phyloP scores from a whole-genome alignment of 768 basidiomycete species.

The Leccinum boreale region DNA sequence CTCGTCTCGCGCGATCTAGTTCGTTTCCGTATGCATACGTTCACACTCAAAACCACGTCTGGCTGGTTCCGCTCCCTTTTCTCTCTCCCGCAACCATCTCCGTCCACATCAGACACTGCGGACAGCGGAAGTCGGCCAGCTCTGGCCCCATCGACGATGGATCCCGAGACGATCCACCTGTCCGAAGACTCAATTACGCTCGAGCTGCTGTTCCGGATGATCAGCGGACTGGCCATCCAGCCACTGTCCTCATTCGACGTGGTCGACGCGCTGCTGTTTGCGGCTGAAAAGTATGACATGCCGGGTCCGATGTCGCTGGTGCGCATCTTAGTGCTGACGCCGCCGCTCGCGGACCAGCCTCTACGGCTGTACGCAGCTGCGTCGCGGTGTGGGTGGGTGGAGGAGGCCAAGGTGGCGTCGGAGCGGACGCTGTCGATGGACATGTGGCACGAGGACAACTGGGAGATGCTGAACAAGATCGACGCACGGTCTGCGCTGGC shows the following conservation, averaged over 20 bases:
- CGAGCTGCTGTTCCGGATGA: slow-evolving; percentile 57
- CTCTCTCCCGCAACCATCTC: slow-evolving; percentile 44
- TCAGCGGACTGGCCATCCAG: slow-evolving; percentile 54
- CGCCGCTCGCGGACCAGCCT: slow-evolving; percentile 46
- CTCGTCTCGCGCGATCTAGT: slow-evolving; percentile 37
- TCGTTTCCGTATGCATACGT: slow-evolving; percentile 50
- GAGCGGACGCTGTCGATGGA: slow-evolving; percentile 52
- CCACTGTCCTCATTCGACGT: slow-evolving; percentile 48
- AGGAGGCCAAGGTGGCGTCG: slow-evolving; percentile 54
- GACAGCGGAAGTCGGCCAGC: slow-evolving; percentile 1
- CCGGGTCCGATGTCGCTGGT: slow-evolving; percentile 59
- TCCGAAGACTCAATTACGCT: slow-evolving; percentile 57
- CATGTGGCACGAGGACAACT: slow-evolving; percentile 45
- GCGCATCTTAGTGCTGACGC: slow-evolving; percentile 54
- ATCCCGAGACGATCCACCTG: slow-evolving; percentile 44
- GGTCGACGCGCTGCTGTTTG: slow-evolving; percentile 56
- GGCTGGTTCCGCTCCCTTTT: slow-evolving; percentile 59
- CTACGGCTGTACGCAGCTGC: slow-evolving; percentile 53
- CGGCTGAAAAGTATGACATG: slow-evolving; percentile 72
- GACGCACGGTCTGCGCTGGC: slow-evolving; percentile 50
- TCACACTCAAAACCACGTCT: slow-evolving; percentile 57
- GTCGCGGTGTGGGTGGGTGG: slow-evolving; percentile 56
- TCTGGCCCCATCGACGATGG: slow-evolving; percentile 8
- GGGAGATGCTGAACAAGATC: slow-evolving; percentile 44
- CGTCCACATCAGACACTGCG: background rate